These are phyloP conservation scores for Saccharomyces eubayanus DNA, from an alignment of 805 yeast species.

Conservation along the genomic window DNA sequence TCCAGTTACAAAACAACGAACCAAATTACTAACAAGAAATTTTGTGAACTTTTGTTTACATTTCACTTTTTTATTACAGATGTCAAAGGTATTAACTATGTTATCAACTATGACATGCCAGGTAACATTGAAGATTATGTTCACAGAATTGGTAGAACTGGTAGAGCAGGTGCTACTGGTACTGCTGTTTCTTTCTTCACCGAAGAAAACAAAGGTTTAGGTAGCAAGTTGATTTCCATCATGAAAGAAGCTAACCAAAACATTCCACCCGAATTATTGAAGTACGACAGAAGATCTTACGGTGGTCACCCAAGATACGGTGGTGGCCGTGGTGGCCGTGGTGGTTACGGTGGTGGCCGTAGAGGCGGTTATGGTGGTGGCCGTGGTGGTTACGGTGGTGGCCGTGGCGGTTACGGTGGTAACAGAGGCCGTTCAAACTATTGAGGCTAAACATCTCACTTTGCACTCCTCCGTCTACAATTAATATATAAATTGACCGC, in stretches of 20 bases:
- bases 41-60: not conserved
- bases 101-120: conserved; percentile 95
- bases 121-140: conserved; percentile 97
- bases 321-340: conserved; percentile 35
- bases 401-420: conserved; percentile 35
- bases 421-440: conserved; percentile 15
- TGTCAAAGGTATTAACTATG: conserved; percentile 93
- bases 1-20: not conserved
- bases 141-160: conserved; percentile 96
- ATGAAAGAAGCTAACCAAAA: conserved; percentile 93
- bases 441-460: conserved; percentile 15
- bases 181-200: conserved; percentile 93
- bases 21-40: conserved; percentile 12
- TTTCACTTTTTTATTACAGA: conserved; percentile 40
- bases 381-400: conserved; percentile 29
- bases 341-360: conserved; percentile 35
- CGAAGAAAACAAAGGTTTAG: conserved; percentile 73
- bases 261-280: conserved; percentile 70
- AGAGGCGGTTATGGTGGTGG: conserved; percentile 25
- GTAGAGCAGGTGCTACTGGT: conserved; percentile 94
- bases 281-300: conserved; percentile 67
- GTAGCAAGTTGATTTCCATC: conserved; percentile 81
- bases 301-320: conserved; percentile 45
- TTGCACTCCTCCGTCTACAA: not conserved
- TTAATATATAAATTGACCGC: not conserved